A percentile compares a stretch with the other conserved stretches of the same genome.
These are phyloP conservation scores for Phytophthora sp. DNA, from an alignment of 352 stramenopile species.

Conservation along the genomic window DNA sequence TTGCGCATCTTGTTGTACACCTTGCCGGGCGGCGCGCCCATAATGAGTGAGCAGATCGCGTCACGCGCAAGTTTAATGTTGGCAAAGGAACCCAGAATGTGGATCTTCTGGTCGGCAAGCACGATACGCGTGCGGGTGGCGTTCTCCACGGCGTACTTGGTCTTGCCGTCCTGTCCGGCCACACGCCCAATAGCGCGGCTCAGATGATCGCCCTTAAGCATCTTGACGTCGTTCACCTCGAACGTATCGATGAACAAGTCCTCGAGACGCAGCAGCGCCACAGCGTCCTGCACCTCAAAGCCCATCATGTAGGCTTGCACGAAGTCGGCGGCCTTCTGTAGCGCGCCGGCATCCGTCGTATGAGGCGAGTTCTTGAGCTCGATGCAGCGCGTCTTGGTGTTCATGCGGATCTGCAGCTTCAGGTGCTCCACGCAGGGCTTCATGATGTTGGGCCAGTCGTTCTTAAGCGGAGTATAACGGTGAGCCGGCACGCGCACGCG, in stretches of 20 bases:
- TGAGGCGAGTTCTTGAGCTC: constrained; percentile 97
- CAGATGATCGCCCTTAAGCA: constrained; percentile 98
- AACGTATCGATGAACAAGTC: constrained; percentile 99
- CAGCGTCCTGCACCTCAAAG: constrained; percentile 98
- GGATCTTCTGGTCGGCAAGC: constrained; percentile 97
- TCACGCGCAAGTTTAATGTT: constrained; percentile 99
- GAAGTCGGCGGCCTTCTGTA: constrained; percentile 98
- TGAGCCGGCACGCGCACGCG: constrained; percentile 96
- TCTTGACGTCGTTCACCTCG: constrained; percentile 97
- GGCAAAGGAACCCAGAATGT: constrained; percentile 98
- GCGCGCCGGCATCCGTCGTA: constrained; percentile 93
- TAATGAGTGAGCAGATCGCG: constrained; percentile 90
- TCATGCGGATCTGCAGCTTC: constrained; percentile 98
- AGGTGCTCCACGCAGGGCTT: constrained; percentile 99
- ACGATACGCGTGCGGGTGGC: constrained; percentile 99
- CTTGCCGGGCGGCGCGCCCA: constrained; percentile 98
- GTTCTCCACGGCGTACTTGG: constrained; percentile 99
- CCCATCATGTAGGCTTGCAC: constrained; percentile 99
- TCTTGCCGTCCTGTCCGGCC: constrained; percentile 99
- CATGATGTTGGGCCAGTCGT: constrained; percentile 99
- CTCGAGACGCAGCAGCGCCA: constrained; percentile 98
- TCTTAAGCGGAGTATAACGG: constrained; percentile 98
- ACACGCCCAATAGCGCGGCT: constrained; percentile 98
- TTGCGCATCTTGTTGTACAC: constrained; percentile 99
- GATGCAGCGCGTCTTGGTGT: constrained; percentile 98